These are phyloP conservation scores for Secale cereale DNA, from an alignment of 176 grass and related monocot genomes.

Conservation along the genomic window DNA sequence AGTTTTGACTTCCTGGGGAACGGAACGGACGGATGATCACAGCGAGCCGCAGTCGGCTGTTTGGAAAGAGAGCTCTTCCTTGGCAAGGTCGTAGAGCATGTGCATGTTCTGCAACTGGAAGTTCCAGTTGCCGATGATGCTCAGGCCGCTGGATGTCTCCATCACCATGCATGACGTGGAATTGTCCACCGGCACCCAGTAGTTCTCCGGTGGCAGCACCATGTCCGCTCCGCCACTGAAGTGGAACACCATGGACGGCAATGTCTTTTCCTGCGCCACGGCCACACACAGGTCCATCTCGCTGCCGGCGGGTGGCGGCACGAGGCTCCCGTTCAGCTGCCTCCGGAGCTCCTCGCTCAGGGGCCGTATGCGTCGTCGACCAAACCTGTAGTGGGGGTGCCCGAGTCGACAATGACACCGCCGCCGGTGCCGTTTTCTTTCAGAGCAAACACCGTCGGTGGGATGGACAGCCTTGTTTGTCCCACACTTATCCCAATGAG, in stretches of 20 bases:
- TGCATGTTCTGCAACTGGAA: conserved; percentile 18
- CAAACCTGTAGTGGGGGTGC: neutral
- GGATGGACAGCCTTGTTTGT: neutral
- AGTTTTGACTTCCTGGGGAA: too few relatives aligned
- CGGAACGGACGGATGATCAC: neutral
- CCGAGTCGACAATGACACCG: conserved; percentile 21
- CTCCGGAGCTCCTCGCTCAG: neutral
- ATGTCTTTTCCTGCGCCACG: neutral
- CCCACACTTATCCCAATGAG: neutral
- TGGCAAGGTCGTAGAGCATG: conserved; percentile 16
- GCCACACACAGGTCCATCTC: neutral
- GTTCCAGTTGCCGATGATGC: conserved; percentile 26
- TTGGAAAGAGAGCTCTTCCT: neutral
- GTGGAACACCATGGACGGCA: conserved; percentile 1
- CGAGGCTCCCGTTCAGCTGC: conserved; percentile 9
- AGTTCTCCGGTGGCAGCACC: neutral
- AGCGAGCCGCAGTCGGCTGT: neutral
- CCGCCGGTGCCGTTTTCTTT: neutral
- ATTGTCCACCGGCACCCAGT: neutral
- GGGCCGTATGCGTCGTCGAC: neutral
- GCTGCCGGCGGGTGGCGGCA: neutral
- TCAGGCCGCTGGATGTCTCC: rapidly evolving
- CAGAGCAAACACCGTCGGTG: neutral
- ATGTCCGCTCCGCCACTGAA: conserved; percentile 10
- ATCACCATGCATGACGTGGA: conserved; percentile 17